Base-by-base conservation (phyloP, 2,329 filamentous ascomycete genomes). In the Tolypocladium album region DNA sequence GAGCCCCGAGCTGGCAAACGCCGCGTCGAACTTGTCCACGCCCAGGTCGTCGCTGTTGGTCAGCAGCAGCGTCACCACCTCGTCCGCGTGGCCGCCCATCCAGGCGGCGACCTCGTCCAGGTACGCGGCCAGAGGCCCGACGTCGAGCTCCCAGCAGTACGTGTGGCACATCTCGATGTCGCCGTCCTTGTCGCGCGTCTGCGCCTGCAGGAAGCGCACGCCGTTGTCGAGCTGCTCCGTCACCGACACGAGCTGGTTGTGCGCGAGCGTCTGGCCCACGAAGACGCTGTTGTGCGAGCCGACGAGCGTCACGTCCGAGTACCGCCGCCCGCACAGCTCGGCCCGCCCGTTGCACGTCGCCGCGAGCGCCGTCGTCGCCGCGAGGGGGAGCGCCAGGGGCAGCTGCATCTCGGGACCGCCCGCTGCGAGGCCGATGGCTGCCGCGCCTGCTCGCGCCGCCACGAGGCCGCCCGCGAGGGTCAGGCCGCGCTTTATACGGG, bases 271-370 rank as follows among this genome's bases (percentile, higher is more conserved):
- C 57, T 75, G 64, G 47, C 86, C 84, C 47, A 86, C 80, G 67
- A 89, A 89, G 43, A 84, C 80, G 17, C 81, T 82, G 73, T 89
- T 81, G 72, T 89, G 87, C 8, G 86, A 78, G 31, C 85, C 87
- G 22, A 86, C 73, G 61, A 82, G 80, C n/a, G 81, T 81, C 59
- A 88, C 70, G 43, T 85, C 78, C 62, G 83, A 82, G 73, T 87
- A 88, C 50, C 70, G 72, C 45, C 81, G 79, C 56, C 70, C 68
- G 72, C 85, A 88, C 59, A 84, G 80, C 45, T 77, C 77, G 1
- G 78, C 66, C 58, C 79, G 75, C 62, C 84, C 84, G 67, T 88
- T 88, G 74, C 85, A 88, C 64, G 69, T 69, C 24, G 34, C 34
- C 34, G 67, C 68, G 36, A 67, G 58, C 17, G 61, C 65, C 36